Conservation (phyloP, 768 basidiomycete species). For the Russula compacta region DNA sequence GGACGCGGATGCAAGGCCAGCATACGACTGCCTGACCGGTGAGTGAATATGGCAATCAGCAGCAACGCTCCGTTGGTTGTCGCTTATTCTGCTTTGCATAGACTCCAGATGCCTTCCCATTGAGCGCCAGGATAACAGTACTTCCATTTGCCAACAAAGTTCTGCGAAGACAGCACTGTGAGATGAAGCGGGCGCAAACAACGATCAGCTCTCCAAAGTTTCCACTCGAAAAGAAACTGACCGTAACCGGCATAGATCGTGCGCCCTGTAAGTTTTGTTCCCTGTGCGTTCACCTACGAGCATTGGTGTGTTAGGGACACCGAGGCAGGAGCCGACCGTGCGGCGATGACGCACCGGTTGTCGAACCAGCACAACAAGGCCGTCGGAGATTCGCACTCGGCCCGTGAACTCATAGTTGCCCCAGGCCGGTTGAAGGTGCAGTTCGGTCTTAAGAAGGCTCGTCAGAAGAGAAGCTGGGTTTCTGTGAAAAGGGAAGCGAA, state of each 20-base stretch:
- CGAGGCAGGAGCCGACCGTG: not conserved
- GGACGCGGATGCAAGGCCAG: not conserved
- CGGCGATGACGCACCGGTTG: not conserved
- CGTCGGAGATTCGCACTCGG: slow-evolving; percentile 17
- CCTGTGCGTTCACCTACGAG: not conserved
- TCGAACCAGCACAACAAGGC: slow-evolving; percentile 15
- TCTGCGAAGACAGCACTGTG: slow-evolving; percentile 19
- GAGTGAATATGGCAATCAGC: not conserved
- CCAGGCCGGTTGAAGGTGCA: slow-evolving; percentile 2
- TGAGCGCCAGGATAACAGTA: slow-evolving; percentile 2
- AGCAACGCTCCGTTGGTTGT: not conserved
- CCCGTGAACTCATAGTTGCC: slow-evolving; percentile 10
- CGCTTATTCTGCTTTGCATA: slow-evolving; percentile 10
- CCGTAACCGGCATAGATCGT: slow-evolving; percentile 16
- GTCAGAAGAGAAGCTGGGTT: not conserved
- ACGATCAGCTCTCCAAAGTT: not conserved
- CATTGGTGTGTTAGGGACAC: not conserved
- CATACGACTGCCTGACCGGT: not conserved
- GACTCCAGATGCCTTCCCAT: slow-evolving; percentile 18
- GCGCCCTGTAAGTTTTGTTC: not conserved
- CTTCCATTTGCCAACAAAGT: slow-evolving; percentile 18
- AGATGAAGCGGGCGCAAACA: not conserved
- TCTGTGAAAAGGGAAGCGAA: not conserved
- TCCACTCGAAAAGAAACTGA: not conserved
- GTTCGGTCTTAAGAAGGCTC: slow-evolving; percentile 3